Evolutionary conservation across 2,329 filamentous ascomycete genomes (phyloP).

Genomic region (Sclerotinia borealis): DNA sequence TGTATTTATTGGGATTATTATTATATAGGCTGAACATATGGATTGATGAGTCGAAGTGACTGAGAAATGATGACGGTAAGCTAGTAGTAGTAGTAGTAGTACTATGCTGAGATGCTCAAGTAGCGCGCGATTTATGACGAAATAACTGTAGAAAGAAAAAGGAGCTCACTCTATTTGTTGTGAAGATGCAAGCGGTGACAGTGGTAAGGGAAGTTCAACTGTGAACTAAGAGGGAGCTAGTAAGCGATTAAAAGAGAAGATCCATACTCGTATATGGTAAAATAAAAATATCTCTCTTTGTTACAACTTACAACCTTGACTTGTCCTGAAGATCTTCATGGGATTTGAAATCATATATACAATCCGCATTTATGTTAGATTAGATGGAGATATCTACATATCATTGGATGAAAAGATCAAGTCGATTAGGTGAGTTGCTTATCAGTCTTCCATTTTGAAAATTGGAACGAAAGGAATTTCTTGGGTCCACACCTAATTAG

Average conservation of each 20-base stretch:
- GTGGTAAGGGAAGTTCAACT: constrained; percentile 1
- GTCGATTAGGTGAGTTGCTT: background rate
- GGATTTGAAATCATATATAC: background rate
- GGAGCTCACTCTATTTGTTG: background rate
- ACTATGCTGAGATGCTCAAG: background rate
- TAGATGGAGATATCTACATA: too few species aligned
- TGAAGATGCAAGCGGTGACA: background rate
- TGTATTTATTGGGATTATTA: too few species aligned
- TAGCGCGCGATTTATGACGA: background rate
- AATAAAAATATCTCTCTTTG: background rate
- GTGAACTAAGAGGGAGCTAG: background rate
- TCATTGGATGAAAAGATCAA: background rate
- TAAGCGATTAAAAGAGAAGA: background rate
- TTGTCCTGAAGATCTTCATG: background rate
- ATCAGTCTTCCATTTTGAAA: background rate
- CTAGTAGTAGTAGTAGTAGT: too few species aligned
- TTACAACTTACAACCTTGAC: background rate
- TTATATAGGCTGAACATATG: background rate
- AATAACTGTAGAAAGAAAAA: background rate
- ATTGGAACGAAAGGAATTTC: too few species aligned
- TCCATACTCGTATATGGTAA: background rate
- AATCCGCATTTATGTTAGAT: background rate
- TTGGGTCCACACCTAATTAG: too few species aligned
- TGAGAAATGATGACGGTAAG: background rate
- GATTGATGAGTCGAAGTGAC: background rate